Percentiles rank a stretch among this genome's conserved stretches.
These are phyloP conservation scores for Apophysomyces elegans DNA, from an alignment of 371 early-diverging fungal genomes.

Conservation along the genomic window DNA sequence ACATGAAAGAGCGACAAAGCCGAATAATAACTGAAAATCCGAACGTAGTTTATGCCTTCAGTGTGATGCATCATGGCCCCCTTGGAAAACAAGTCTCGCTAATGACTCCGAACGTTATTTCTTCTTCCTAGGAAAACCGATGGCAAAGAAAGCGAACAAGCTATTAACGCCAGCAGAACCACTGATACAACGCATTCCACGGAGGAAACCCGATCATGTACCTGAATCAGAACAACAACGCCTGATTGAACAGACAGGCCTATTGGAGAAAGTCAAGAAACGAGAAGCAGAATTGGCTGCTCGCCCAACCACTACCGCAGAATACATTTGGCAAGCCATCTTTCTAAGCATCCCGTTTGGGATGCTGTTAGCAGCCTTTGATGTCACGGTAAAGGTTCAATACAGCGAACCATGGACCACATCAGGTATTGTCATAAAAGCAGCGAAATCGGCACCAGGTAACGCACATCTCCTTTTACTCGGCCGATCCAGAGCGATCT, in stretches of 20 bases:
- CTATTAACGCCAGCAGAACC: conserved; percentile 36
- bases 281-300: conserved; percentile 35
- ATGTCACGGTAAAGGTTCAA: conserved; percentile 62
- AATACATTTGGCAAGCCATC: conserved; percentile 61
- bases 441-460: conserved; percentile 59
- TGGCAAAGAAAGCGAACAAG: conserved; percentile 14
- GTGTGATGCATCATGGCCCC: too few species aligned
- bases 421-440: conserved; percentile 34
- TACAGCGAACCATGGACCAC: conserved; percentile 58
- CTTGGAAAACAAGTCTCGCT: background rate
- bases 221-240: conserved; percentile 52
- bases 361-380: conserved; percentile 58
- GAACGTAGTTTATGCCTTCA: too few species aligned
- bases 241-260: conserved; percentile 54
- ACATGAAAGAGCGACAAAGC: too few species aligned
- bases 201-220: conserved; percentile 23
- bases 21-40: too few species aligned
- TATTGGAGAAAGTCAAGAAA: conserved; percentile 50
- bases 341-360: conserved; percentile 61
- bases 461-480: background rate
- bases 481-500: too few species aligned
- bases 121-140: background rate
- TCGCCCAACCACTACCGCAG: conserved; percentile 32
- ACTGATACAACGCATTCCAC: conserved; percentile 45
- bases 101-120: background rate